Evolutionary conservation across 179 eudicot species (phyloP), one percentile per base, ranked within the genome.

Genomic region (Gypsophila paniculata): DNA sequence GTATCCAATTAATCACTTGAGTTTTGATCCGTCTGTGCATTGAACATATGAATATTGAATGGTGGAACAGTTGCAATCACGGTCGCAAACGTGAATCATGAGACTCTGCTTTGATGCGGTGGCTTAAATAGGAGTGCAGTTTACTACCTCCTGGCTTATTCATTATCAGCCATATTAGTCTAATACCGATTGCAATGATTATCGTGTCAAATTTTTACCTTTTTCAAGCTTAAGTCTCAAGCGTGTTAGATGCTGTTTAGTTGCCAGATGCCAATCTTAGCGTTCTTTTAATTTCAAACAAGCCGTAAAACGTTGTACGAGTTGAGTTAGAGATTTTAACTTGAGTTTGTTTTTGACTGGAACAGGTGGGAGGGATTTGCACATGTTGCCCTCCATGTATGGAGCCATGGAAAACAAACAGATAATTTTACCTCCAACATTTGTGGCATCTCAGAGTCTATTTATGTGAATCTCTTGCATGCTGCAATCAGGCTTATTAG

Each of bases 341-440:
- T 44, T 12, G 25, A 65, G 17, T 46, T 61, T 65, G 29, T 61
- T 63, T 21, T 44, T 66, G 75, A 36, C 61, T 68, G 64, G 57
- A 44, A 55, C 86, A 91, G 96, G 79, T 91, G 96, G 96, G 96
- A 89, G 78, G 96, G 96, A 75, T 91, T 91, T 68, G 79, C 77
- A 21, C 96, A 91, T 72, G 74, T 82, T 65, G 96, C 94, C 11
- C 83, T 91, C 52, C 72, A 75, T 77, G 76, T 17, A 68, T 91
- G 96, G 96, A 72, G 74, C 72, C 86, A 66, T 15, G 61, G 63
- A 23, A 79, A 70, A 21, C 71, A 46, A 13, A 69, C 60, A 48
- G 58, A 46, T 6, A 12, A 71, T 59, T n/a, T 53, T 26, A 42
- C 74, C 32, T 19, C 48, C 69, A 79, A 70, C 64, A 17, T 63